Base-by-base conservation (phyloP, 257 asterid species). In the Parsonsia alboflavescens region DNA sequence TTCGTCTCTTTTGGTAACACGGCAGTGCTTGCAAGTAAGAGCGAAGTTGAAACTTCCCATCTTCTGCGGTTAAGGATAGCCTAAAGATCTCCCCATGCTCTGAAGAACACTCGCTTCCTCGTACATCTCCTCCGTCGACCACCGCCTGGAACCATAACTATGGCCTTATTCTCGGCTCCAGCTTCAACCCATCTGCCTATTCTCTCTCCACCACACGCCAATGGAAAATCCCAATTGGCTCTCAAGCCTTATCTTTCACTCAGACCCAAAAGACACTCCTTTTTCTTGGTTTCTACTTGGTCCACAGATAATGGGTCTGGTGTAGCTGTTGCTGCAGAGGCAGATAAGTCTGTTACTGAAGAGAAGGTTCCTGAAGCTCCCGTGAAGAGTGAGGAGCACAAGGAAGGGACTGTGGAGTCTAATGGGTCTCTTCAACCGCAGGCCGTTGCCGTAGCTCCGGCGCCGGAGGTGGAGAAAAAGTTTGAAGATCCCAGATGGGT, bases 401-500 rank as follows among this genome's bases (percentile, higher is more conserved):
- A 71, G 73, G 81, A 42, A 72, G 84, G 28, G 50, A 39, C 82
- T 24, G 71, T 82, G 41, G 90, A 78, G 61, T 89, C 92, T 21
- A 91, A 93, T 77, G 97, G 95, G 77, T 84, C 96, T 7, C 83
- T 86, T 28, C 62, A 83, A 19, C 57, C 85, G 24, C 39, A 74
- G 12, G 76, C 26, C 61, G 87, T 46, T n/a, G 78, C 58, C 75
- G 90, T 28, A 30, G 76, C 80, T 44, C 80, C 50, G 73, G 82
- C 72, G 73, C 80, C 84, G 80, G 11, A 71, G 68, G 80, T 36
- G 41, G 65, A 56, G 57, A 30, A 36, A 26, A 66, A 73, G 30
- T 90, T 88, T 84, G 63, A 80, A 78, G 93, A 95, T 76, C 75
- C 81, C 66, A 88, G 86, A 69, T 95, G 99, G 99, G 81, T 89